Conservation (phyloP, 345 rosid genomes). For the Salix udensis region DNA sequence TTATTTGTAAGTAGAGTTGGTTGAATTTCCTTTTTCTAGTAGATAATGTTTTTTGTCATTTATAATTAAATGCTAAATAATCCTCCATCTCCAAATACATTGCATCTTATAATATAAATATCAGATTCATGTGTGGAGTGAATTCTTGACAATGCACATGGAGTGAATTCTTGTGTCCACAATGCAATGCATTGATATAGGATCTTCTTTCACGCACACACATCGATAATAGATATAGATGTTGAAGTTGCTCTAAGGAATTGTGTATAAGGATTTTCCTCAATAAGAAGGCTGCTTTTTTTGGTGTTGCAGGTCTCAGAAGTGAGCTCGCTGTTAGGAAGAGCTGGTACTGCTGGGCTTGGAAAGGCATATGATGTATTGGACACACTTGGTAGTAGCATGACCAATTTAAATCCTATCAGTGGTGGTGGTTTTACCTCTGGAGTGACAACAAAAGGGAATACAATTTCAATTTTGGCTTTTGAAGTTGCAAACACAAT, state of each 20-base stretch:
- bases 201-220: background rate
- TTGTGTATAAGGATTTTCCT: background rate
- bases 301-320: slow-evolving; percentile 68
- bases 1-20: background rate
- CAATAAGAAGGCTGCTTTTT: background rate
- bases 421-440: slow-evolving; percentile 69
- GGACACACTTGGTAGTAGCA: slow-evolving; percentile 92
- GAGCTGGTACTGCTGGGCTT: slow-evolving; percentile 81
- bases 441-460: slow-evolving; percentile 73
- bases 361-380: slow-evolving; percentile 91
- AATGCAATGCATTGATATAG: background rate
- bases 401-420: slow-evolving; percentile 65
- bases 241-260: background rate
- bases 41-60: background rate
- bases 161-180: background rate
- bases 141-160: background rate
- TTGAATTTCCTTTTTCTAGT: background rate
- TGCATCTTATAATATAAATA: background rate
- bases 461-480: slow-evolving; percentile 70
- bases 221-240: background rate
- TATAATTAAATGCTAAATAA: background rate
- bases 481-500: slow-evolving; percentile 96
- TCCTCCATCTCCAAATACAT: background rate
- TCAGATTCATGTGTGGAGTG: background rate
- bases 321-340: slow-evolving; percentile 75